phyloP scores from a whole-genome alignment of 2,329 filamentous ascomycete genomes.

The Arachnomyces sp. region DNA sequence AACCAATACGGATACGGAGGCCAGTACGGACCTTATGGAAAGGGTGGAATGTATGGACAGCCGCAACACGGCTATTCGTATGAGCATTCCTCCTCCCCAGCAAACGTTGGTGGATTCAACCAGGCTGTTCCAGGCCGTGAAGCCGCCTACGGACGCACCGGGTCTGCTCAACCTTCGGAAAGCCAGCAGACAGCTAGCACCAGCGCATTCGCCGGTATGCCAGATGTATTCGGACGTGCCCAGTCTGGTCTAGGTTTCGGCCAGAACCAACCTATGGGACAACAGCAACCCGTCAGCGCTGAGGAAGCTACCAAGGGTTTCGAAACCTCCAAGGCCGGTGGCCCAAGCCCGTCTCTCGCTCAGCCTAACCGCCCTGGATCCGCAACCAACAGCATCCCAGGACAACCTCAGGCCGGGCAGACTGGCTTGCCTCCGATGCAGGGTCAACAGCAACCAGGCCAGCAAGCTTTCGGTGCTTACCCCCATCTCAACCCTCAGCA shows the following conservation, averaged over 20 bases:
- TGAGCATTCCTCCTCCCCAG: constrained; percentile 57
- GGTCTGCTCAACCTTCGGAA: constrained; percentile 49
- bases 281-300: constrained; percentile 37
- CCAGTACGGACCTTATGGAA: constrained; percentile 46
- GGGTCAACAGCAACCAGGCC: constrained; percentile 37
- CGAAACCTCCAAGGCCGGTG: constrained; percentile 47
- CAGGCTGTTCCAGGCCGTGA: constrained; percentile 41
- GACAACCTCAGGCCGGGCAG: constrained; percentile 40
- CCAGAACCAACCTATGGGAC: constrained; percentile 44
- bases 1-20: constrained; percentile 48
- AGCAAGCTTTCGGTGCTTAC: constrained; percentile 51
- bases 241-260: constrained; percentile 52
- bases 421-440: constrained; percentile 47
- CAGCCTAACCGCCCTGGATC: constrained; percentile 57
- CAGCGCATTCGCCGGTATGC: constrained; percentile 43
- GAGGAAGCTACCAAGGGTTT: constrained; percentile 53
- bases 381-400: constrained; percentile 50
- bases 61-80: constrained; percentile 55
- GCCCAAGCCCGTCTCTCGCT: constrained; percentile 53
- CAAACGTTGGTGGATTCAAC: constrained; percentile 44
- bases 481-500: constrained; percentile 48
- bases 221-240: constrained; percentile 52
- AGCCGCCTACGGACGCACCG: constrained; percentile 52
- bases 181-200: constrained; percentile 43
- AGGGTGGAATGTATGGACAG: constrained; percentile 55